Conservation (phyloP, 2,329 filamentous ascomycete genomes). For the Fusarium anguioides region DNA sequence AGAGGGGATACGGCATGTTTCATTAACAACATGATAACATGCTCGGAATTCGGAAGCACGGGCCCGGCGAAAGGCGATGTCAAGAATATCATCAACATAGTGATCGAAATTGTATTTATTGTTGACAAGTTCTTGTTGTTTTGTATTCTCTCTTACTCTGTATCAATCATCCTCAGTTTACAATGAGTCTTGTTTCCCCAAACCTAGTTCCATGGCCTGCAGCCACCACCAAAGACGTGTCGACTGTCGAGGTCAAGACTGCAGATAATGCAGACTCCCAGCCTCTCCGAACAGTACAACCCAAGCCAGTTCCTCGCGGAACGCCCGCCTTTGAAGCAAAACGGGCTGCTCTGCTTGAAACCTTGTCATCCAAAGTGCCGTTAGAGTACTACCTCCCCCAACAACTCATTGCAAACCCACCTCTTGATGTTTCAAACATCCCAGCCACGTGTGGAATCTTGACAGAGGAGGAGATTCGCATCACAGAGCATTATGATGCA, state of each 20-base stretch:
- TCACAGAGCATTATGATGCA: background rate
- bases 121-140: background rate
- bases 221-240: background rate
- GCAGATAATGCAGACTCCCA: slow-evolving; percentile 22
- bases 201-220: background rate
- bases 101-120: background rate
- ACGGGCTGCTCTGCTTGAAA: background rate
- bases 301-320: background rate
- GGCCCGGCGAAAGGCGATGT: no score
- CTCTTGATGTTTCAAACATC: background rate
- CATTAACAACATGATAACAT: background rate
- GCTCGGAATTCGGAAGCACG: no score
- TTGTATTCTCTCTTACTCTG: accelerated
- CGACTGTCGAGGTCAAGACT: background rate
- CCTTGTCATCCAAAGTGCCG: background rate
- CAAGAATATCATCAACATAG: no score
- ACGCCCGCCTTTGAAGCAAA: background rate
- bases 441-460: background rate
- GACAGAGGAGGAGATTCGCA: background rate
- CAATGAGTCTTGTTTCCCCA: background rate
- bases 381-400: background rate
- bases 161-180: background rate
- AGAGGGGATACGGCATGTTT: background rate
- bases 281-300: slow-evolving; percentile 50
- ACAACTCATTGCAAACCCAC: background rate